Conservation (phyloP, 352 stramenopile genomes). For the Pythium diclinum region DNA sequence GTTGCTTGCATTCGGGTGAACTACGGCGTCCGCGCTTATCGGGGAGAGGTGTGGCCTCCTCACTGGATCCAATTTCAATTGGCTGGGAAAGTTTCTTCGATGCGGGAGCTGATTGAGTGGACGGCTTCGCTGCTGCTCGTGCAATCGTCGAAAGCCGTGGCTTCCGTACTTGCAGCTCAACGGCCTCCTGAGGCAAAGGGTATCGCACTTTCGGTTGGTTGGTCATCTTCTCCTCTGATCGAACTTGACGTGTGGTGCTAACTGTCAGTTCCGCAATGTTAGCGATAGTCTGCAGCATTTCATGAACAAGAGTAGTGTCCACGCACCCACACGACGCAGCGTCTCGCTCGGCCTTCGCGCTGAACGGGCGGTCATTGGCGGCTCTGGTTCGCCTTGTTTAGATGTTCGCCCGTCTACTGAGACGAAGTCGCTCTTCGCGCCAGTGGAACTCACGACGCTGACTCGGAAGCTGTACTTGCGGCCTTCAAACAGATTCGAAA, state of each 20-base stretch:
- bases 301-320: background rate
- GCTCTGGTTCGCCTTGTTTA: background rate
- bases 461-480: conserved; percentile 34
- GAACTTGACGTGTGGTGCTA: background rate
- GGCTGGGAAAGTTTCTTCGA: background rate
- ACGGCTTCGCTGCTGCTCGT: background rate
- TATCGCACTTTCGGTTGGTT: background rate
- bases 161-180: background rate
- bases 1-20: background rate
- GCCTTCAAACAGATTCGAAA: conserved; percentile 21
- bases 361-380: background rate
- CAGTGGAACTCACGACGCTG: conserved; percentile 10
- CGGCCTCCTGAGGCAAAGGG: background rate
- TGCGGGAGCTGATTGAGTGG: background rate
- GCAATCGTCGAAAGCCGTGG: background rate
- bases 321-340: conserved; percentile 10
- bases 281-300: background rate
- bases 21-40: background rate
- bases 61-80: background rate
- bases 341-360: background rate
- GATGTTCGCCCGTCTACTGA: conserved; percentile 11
- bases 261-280: background rate
- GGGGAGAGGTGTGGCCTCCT: background rate
- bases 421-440: conserved; percentile 21
- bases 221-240: background rate